Percentiles rank a stretch among this genome's conserved stretches.
These are phyloP conservation scores for Conidiobolus incongruus DNA, from an alignment of 371 early-diverging fungal species.

Conservation along the genomic window DNA sequence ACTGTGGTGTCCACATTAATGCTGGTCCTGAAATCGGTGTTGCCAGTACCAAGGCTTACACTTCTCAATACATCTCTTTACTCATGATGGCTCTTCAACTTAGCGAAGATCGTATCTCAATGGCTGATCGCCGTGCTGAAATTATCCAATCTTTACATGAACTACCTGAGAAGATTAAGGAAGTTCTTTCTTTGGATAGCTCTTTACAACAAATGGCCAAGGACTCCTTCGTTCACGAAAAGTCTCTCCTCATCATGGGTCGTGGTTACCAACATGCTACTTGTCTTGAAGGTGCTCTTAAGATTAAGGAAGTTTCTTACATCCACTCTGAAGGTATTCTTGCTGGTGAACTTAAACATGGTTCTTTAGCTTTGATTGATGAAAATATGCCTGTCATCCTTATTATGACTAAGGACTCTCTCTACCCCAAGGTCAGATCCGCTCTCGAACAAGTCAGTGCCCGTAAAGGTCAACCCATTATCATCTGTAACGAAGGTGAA, in stretches of 20 bases:
- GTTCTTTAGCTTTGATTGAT: conserved; percentile 97
- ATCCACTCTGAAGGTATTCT: conserved; percentile 96
- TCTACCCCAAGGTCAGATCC: conserved; percentile 80
- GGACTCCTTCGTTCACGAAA: conserved; percentile 57
- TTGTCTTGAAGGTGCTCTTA: conserved; percentile 96
- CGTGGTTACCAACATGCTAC: conserved; percentile 98
- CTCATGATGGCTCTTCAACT: conserved; percentile 96
- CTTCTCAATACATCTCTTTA: conserved; percentile 94
- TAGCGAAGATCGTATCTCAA: conserved; percentile 73
- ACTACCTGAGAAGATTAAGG: conserved; percentile 79
- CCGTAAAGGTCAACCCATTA: conserved; percentile 90
- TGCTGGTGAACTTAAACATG: conserved; percentile 99
- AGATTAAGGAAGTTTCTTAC: conserved; percentile 98
- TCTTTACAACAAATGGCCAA: conserved; percentile 66
- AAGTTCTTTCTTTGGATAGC: conserved; percentile 67
- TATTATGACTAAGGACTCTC: conserved; percentile 72
- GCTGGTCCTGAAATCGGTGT: conserved; percentile 99
- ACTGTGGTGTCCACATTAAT: conserved; percentile 99
- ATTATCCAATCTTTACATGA: conserved; percentile 90
- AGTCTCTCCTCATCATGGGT: conserved; percentile 88
- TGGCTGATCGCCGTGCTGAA: conserved; percentile 67
- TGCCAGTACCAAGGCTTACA: conserved; percentile 99
- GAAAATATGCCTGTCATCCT: conserved; percentile 92
- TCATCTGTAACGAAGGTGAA: conserved; percentile 86
- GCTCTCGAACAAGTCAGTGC: conserved; percentile 95